Evolutionary conservation across 2,329 filamentous ascomycete species (phyloP).

Genomic region (Cladosporium sphaerospermum): DNA sequence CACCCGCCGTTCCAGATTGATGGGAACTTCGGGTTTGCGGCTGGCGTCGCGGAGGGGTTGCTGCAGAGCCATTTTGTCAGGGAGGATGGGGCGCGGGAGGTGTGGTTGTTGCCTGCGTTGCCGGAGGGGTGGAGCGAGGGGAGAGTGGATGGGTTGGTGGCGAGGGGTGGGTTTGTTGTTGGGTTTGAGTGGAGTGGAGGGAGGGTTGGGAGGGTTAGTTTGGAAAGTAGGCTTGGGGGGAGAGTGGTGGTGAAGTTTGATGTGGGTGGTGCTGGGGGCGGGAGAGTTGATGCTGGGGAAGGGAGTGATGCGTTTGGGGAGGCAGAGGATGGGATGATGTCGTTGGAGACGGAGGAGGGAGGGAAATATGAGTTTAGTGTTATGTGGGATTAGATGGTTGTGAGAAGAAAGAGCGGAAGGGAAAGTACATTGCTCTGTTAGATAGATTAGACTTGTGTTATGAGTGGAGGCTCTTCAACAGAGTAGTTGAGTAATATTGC

Average conservation of each 20-base stretch:
- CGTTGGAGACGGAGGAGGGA: background rate
- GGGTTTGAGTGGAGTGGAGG: background rate
- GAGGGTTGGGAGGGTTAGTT: background rate
- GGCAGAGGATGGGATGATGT: background rate
- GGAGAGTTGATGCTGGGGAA: background rate
- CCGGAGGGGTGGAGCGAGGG: conserved; percentile 5
- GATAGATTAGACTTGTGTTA: no score
- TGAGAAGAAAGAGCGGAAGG: no score
- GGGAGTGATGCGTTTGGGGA: background rate
- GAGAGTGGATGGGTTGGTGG: conserved; percentile 3
- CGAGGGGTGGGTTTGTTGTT: conserved; percentile 8
- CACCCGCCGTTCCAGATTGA: conserved; percentile 52
- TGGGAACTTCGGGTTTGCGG: conserved; percentile 50
- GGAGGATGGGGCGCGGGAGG: conserved; percentile 2
- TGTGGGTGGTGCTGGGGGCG: background rate
- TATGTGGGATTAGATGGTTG: background rate
- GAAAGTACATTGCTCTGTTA: no score
- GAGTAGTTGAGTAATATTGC: background rate
- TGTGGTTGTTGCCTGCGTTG: conserved; percentile 20
- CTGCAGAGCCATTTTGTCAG: conserved; percentile 5
- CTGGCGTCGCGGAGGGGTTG: conserved; percentile 28
- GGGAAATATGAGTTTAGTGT: conserved; percentile 4
- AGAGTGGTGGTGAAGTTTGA: conserved; percentile 4
- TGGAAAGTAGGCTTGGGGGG: conserved; percentile 1
- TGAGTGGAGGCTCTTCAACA: background rate